Base-by-base conservation (phyloP, 2,329 filamentous ascomycete species). In the Diplodia mutila region DNA sequence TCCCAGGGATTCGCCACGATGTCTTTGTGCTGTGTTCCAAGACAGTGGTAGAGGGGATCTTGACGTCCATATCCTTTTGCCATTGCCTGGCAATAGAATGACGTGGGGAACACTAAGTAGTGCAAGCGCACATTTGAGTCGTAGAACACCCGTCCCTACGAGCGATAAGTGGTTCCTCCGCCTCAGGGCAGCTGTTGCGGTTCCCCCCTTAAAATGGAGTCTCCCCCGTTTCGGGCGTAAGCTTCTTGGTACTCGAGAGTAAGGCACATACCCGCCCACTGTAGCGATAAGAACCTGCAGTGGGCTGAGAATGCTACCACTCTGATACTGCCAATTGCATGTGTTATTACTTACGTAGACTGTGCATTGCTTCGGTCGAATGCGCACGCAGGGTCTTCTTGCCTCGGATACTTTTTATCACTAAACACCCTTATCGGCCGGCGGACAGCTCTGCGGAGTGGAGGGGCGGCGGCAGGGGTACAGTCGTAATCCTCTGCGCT, bases 211-310 rank as follows among this genome's bases (percentile, higher is more conserved):
- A 46, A 46, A 37, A 46, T 8, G 42, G 53, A 23, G n/a, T 7
- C 53, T 37, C 29, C n/a, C 11, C 48, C 16, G 16, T 63, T 52
- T 63, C 59, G 59, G 46, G 23, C 59, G 59, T 63, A 63, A 63
- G 59, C 59, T 37, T 54, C 23, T 23, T 25, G n/a, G 25, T n/a
- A 1, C 6, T 8, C 12, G n/a, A 51, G 46, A 49, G 42, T n/a
- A 21, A n/a, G n/a, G 8, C 42, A 18, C 42, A n/a, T 21, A n/a
- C n/a, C n/a, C n/a, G n/a, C n/a, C n/a, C n/a, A n/a, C n/a, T n/a
- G 39, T 16, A 18, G 39, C 39, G 14, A 8, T 16, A 42, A 42
- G 39, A 14, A 42, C 7, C 39, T 42, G 39, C 39, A 16, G 16
- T 1, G 18, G 1, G 18, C 39, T 1, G 42, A 46, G 42, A 42